Conservation (phyloP, 768 basidiomycete species). For the Boletus subparvulus region DNA sequence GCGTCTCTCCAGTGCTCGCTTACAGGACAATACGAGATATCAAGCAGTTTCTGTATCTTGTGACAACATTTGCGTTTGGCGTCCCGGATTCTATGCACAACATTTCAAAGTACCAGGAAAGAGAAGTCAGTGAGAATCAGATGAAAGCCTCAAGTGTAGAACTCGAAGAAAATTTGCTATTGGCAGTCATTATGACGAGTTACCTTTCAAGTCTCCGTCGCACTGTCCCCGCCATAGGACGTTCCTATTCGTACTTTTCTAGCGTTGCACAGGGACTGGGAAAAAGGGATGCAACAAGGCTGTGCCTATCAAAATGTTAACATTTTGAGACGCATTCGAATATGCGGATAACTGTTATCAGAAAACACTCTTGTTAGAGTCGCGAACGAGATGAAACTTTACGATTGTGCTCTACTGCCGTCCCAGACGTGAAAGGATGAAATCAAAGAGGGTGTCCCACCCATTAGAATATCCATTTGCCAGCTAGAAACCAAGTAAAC, state of each 20-base stretch:
- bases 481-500: conserved; percentile 1
- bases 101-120: not conserved
- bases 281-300: not conserved
- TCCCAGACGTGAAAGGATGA: not conserved
- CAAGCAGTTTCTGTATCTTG: not conserved
- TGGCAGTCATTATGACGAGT: not conserved
- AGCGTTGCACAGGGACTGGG: not conserved
- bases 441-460: no score
- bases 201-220: not conserved
- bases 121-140: not conserved
- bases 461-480: not conserved
- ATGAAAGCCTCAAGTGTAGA: not conserved
- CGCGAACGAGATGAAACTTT: not conserved
- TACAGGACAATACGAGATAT: not conserved
- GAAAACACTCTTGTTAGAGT: not conserved
- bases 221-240: not conserved
- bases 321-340: conserved; percentile 13
- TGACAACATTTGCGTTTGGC: not conserved
- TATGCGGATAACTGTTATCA: conserved; percentile 17
- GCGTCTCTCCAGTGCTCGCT: not conserved
- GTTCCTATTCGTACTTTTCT: not conserved
- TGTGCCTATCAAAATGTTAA: conserved; percentile 16
- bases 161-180: not conserved
- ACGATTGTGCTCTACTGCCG: not conserved
- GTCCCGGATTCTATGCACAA: not conserved